Evolutionary conservation across 352 stramenopile species (phyloP).

Genomic region (Phytopythium cucurbitacearum): DNA sequence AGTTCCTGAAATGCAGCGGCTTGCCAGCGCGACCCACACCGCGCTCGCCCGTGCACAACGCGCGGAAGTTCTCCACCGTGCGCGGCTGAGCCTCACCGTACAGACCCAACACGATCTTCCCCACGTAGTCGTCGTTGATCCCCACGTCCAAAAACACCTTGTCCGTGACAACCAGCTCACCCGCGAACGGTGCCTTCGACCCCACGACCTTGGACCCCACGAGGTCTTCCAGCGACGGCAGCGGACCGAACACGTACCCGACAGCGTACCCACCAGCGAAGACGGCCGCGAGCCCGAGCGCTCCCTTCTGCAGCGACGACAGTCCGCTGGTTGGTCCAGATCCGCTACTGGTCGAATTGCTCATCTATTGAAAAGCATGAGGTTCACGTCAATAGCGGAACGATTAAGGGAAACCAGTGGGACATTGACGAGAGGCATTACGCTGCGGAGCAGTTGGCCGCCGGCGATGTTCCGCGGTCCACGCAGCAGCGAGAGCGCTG

Average conservation of each 20-base stretch:
- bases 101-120: constrained; percentile 77
- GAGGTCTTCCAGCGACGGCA: constrained; percentile 60
- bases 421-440: not conserved
- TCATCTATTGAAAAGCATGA: constrained; percentile 3
- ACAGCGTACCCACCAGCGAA: constrained; percentile 65
- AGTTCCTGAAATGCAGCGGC: constrained; percentile 94
- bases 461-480: constrained; percentile 1
- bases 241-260: constrained; percentile 63
- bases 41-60: constrained; percentile 77
- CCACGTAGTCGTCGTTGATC: constrained; percentile 90
- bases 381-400: too few species aligned
- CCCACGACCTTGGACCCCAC: constrained; percentile 32
- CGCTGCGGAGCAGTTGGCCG: constrained; percentile 2
- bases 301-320: constrained; percentile 36
- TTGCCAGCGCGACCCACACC: constrained; percentile 85
- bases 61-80: constrained; percentile 76
- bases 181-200: constrained; percentile 29
- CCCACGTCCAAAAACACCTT: constrained; percentile 97
- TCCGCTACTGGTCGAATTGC: constrained; percentile 4
- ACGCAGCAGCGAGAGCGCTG: constrained; percentile 16
- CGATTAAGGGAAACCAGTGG: too few species aligned
- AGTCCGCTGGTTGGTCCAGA: constrained; percentile 13
- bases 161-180: constrained; percentile 62
- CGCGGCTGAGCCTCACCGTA: constrained; percentile 79
- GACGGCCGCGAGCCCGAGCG: constrained; percentile 39